phyloP scores from a whole-genome alignment of 345 rosid species.

The Kernera saxatilis region DNA sequence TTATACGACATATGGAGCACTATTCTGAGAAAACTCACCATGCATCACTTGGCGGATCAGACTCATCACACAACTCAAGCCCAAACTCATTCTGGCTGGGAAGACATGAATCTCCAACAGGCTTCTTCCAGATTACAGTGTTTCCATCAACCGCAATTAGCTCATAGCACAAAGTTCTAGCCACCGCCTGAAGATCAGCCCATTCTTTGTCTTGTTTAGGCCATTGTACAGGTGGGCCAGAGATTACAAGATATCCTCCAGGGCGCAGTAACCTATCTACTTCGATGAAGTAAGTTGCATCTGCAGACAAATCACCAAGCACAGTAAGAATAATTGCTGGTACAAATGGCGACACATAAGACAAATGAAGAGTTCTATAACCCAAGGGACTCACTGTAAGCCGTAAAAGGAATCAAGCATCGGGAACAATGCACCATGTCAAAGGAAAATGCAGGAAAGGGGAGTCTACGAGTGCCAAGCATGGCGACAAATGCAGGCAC shows the following conservation, averaged over 20 bases:
- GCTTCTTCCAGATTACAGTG: constrained; percentile 97
- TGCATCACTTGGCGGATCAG: constrained; percentile 61
- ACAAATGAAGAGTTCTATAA: background rate
- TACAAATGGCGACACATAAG: background rate
- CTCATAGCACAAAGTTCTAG: constrained; percentile 84
- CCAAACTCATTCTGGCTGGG: constrained; percentile 72
- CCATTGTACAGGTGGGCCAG: constrained; percentile 99
- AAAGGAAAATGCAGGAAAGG: constrained; percentile 86
- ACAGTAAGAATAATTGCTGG: constrained; percentile 10
- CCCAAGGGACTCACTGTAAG: constrained; percentile 68
- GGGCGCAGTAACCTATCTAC: constrained; percentile 90
- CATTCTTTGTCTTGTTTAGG: constrained; percentile 97
- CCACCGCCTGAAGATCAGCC: constrained; percentile 96
- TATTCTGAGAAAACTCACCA: constrained; percentile 49
- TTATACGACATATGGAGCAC: background rate
- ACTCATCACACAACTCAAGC: constrained; percentile 64
- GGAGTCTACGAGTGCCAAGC: constrained; percentile 98
- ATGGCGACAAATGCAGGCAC: constrained; percentile 96
- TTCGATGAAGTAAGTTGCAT: constrained; percentile 90
- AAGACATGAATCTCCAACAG: constrained; percentile 64
- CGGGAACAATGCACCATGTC: constrained; percentile 90
- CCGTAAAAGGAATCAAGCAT: constrained; percentile 92
- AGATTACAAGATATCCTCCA: constrained; percentile 90
- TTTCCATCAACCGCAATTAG: constrained; percentile 83
- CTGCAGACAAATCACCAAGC: constrained; percentile 41